Conservation (phyloP, 768 basidiomycete genomes). For the Inosperma sp. region DNA sequence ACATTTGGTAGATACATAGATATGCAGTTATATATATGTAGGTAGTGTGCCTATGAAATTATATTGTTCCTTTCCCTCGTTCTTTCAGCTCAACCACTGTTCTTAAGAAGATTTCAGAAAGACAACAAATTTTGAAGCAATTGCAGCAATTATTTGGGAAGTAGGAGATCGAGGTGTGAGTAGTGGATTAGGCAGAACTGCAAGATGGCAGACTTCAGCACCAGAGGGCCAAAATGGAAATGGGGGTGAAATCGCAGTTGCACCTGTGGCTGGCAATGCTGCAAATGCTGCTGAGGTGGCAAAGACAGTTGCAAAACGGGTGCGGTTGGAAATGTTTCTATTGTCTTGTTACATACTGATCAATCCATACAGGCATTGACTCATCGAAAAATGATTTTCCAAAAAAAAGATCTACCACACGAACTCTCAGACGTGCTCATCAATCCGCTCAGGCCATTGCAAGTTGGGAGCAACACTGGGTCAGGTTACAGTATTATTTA, state of each 20-base stretch:
- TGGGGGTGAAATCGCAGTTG: too few species aligned
- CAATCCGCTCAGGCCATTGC: conserved; percentile 8
- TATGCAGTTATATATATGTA: too few species aligned
- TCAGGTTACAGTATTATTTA: conserved; percentile 13
- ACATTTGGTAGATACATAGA: too few species aligned
- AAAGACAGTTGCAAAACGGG: neutral
- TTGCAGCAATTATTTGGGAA: neutral
- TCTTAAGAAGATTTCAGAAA: neutral
- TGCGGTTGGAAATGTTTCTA: neutral
- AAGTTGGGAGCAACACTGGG: conserved; percentile 8
- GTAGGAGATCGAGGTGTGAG: neutral
- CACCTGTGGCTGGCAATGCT: neutral
- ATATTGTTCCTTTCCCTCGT: too few species aligned
- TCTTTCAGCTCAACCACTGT: too few species aligned
- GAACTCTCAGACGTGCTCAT: conserved; percentile 7
- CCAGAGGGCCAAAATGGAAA: too few species aligned
- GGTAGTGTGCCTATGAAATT: too few species aligned
- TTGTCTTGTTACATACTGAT: neutral
- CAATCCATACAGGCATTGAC: neutral
- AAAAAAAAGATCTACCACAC: neutral
- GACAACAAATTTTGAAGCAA: neutral
- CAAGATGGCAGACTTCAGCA: neutral
- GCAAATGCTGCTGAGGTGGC: neutral
- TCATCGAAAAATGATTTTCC: neutral
- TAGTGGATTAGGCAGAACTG: neutral